Evolutionary conservation across 176 grass and related monocot species (phyloP), one percentile per base, ranked within the genome.

Genomic region (Canna indica): DNA sequence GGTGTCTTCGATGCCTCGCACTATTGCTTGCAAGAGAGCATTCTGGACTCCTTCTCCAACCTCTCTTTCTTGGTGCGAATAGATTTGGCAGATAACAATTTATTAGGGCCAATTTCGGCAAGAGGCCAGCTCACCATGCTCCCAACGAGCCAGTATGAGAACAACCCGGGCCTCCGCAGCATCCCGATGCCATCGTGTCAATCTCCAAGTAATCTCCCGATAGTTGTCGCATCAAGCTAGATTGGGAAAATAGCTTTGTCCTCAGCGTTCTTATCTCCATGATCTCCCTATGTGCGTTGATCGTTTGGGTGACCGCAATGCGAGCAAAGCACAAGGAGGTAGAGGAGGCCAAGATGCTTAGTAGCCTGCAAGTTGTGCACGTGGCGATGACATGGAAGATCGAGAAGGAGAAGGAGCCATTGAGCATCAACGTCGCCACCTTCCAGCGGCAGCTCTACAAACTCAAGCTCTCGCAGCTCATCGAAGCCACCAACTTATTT

Each of bases 41-140:
- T 96, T 73, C 92, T 86, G 1, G 86, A 83, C 11, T 96, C 92
- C 6, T 96, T 96, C 74, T 87, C 92, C 32, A 96, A 96, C 69
- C 92, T 96, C 54, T 96, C 92, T 8, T 96, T 96, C 82, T 78
- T 96, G 34, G 92, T 96, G 14, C 92, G 91, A 76, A 89, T 96
- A 41, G 92, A 91, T 78, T 70, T 96, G 59, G 91, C 88, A 0
- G 88, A 89, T 36, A 91, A 96, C 79, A 71, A 96, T 57, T 73
- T 91, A 73, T 81, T 79, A 1, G 92, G 92, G 0, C 88, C 83
- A 67, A 96, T 96, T 47, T 88, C 92, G 24, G 87, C 87, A 64
- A 75, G 75, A 30, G 92, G 92, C 29, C 92, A 96, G 75, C 86
- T 96, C 27, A 91, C 85, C 82, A 96, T 88, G 57, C 79, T 91